These are phyloP conservation scores for Malassezia obtusa DNA, from an alignment of 1,284 basidiomycete species.

Conservation along the genomic window DNA sequence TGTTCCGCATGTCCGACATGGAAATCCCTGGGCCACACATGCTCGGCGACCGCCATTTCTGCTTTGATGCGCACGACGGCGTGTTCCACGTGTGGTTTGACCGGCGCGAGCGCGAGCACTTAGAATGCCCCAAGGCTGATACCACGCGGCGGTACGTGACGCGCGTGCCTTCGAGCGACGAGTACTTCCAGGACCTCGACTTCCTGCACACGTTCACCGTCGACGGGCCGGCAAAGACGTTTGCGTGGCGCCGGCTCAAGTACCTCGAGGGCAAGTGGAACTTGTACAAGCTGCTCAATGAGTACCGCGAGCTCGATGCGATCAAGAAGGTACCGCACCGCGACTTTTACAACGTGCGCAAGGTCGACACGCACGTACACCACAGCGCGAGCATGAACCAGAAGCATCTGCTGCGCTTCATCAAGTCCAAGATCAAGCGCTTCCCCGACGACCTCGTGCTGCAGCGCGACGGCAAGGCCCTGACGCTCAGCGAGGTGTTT, in stretches of 20 bases:
- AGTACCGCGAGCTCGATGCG: constrained; percentile 84
- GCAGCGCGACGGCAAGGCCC: constrained; percentile 76
- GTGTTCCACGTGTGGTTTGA: constrained; percentile 38
- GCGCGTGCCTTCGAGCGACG: constrained; percentile 72
- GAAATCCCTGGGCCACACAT: constrained; percentile 27
- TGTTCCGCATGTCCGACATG: constrained; percentile 30
- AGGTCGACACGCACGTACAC: constrained; percentile 95
- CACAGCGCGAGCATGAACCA: constrained; percentile 99
- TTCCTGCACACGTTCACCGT: constrained; percentile 59
- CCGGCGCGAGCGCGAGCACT: not conserved
- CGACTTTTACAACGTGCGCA: constrained; percentile 96
- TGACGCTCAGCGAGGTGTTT: constrained; percentile 89
- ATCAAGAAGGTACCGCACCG: constrained; percentile 70
- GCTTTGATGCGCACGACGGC: constrained; percentile 38
- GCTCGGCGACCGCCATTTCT: constrained; percentile 18
- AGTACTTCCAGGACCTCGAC: constrained; percentile 96
- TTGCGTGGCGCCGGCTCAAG: constrained; percentile 83
- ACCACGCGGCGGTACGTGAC: constrained; percentile 54
- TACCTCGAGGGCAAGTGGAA: constrained; percentile 92
- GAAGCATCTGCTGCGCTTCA: constrained; percentile 97
- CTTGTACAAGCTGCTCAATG: constrained; percentile 84
- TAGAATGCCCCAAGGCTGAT: not conserved
- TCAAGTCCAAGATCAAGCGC: constrained; percentile 91
- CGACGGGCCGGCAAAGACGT: constrained; percentile 89
- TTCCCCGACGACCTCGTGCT: constrained; percentile 87